These are phyloP conservation scores for Urostyla sp. DNA, from an alignment of 73 alveolate genomes.

Conservation along the genomic window DNA sequence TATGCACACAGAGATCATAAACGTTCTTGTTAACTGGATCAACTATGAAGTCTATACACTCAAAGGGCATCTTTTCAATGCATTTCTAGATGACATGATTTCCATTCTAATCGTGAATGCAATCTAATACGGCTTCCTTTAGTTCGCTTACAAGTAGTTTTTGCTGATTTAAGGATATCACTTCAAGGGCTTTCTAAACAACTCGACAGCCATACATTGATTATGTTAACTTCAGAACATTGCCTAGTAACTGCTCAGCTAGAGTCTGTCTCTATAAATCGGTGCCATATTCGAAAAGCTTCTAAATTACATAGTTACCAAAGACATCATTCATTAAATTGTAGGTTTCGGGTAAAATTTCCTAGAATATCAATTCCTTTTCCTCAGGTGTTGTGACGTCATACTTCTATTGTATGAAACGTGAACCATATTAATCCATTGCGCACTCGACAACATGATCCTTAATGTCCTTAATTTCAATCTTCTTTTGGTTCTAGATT, in stretches of 20 bases:
- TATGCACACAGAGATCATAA: constrained; percentile 79
- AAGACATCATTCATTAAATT: constrained; percentile 89
- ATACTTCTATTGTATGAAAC: constrained; percentile 91
- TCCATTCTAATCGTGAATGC: constrained; percentile 96
- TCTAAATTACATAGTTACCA: constrained; percentile 95
- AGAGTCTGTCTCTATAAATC: constrained; percentile 70
- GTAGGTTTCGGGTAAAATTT: constrained; percentile 72
- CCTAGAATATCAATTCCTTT: constrained; percentile 88
- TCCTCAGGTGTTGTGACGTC: constrained; percentile 87
- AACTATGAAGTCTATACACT: constrained; percentile 76
- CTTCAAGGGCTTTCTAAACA: constrained; percentile 86
- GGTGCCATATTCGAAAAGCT: constrained; percentile 85
- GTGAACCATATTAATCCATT: constrained; percentile 82
- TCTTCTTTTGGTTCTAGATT: constrained; percentile 52
- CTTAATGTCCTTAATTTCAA: constrained; percentile 71
- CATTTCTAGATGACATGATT: constrained; percentile 96
- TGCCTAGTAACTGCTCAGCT: constrained; percentile 81
- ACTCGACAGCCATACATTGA: constrained; percentile 96
- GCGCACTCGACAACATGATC: constrained; percentile 78
- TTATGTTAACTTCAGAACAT: constrained; percentile 80
- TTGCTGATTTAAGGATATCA: constrained; percentile 61
- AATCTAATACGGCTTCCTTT: constrained; percentile 74
- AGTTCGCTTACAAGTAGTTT: constrained; percentile 73
- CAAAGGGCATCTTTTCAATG: constrained; percentile 81
- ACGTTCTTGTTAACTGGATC: constrained; percentile 73